Evolutionary conservation across 305 asterid genomes (phyloP).

Genomic region (Withania somnifera): DNA sequence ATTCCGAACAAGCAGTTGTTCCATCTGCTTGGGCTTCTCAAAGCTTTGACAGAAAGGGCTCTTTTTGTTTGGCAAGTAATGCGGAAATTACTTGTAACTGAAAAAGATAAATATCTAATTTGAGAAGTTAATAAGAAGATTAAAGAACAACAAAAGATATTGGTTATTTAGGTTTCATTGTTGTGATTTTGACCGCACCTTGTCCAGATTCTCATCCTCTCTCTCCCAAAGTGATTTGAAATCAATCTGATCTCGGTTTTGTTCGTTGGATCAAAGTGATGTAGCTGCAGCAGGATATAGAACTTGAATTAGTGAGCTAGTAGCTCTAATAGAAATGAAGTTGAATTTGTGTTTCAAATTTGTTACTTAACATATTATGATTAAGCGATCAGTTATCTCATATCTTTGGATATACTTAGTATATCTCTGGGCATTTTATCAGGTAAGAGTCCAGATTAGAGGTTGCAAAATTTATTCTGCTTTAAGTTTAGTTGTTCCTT

Average conservation of each 20-base stretch:
- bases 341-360: background rate
- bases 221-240: background rate
- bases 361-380: background rate
- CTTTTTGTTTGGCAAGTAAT: background rate
- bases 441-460: background rate
- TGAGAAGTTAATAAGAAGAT: background rate
- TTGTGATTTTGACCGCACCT: background rate
- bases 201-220: background rate
- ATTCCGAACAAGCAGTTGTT: background rate
- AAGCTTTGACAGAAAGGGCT: background rate
- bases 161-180: background rate
- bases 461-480: background rate
- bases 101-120: background rate
- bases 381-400: background rate
- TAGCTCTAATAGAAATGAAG: background rate
- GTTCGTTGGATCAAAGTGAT: background rate
- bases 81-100: background rate
- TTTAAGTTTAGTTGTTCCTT: background rate
- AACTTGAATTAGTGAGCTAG: background rate
- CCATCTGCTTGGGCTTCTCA: background rate
- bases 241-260: background rate
- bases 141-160: background rate
- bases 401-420: background rate
- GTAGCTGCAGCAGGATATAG: background rate
- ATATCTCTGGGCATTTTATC: background rate